These are phyloP conservation scores for Fusarium lateritium DNA, from an alignment of 2,329 filamentous ascomycete species.

Conservation along the genomic window DNA sequence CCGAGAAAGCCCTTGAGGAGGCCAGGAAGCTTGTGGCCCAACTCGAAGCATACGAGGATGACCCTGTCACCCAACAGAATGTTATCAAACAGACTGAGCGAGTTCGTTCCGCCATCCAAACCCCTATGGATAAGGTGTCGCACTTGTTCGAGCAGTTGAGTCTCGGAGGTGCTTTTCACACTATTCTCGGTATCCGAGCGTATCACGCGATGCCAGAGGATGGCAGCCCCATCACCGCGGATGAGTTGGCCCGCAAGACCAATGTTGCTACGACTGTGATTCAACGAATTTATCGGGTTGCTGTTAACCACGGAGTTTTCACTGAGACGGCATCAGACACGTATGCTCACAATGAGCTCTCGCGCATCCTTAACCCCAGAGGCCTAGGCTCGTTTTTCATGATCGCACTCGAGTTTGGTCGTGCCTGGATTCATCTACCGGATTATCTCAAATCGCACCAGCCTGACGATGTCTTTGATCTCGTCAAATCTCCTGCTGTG, in stretches of 20 bases:
- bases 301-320: slow-evolving; percentile 51
- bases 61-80: slow-evolving; percentile 39
- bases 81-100: slow-evolving; percentile 46
- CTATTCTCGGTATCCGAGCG: slow-evolving; percentile 47
- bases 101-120: slow-evolving; percentile 46
- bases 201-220: slow-evolving; percentile 49
- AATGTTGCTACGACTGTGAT: slow-evolving; percentile 53
- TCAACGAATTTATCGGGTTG: slow-evolving; percentile 51
- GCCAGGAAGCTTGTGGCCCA: slow-evolving; percentile 47
- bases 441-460: slow-evolving; percentile 53
- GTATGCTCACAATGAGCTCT: slow-evolving; percentile 54
- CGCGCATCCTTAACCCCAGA: slow-evolving; percentile 47
- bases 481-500: slow-evolving; percentile 53
- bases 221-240: slow-evolving; percentile 41
- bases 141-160: slow-evolving; percentile 45
- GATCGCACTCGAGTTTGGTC: slow-evolving; percentile 52
- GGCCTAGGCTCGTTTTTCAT: slow-evolving; percentile 52
- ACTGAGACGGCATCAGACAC: slow-evolving; percentile 48
- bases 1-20: slow-evolving; percentile 47
- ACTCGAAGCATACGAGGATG: slow-evolving; percentile 48
- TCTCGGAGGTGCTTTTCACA: slow-evolving; percentile 47
- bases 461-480: slow-evolving; percentile 52
- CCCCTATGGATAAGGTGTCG: slow-evolving; percentile 49
- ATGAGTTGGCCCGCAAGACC: slow-evolving; percentile 42
- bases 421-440: slow-evolving; percentile 45